Conservation (phyloP, 2,329 filamentous ascomycete species). For the Madurella fahalii region DNA sequence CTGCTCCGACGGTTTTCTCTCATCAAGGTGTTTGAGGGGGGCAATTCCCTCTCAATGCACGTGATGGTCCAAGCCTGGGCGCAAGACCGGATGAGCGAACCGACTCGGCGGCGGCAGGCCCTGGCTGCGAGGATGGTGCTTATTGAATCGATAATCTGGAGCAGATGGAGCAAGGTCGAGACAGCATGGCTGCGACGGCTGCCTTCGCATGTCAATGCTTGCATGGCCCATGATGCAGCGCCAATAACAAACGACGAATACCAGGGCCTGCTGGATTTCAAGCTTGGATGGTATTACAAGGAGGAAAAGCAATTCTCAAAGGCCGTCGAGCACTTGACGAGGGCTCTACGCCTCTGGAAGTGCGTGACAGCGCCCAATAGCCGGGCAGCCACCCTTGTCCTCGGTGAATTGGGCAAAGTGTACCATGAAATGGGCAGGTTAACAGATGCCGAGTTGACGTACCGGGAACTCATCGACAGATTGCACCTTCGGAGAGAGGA, state of each 20-base stretch:
- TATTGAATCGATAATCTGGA: conserved; percentile 11
- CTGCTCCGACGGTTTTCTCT: too few species aligned
- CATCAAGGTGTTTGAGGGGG: conserved; percentile 4
- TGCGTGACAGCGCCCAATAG: not conserved
- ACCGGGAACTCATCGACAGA: too few species aligned
- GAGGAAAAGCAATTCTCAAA: not conserved
- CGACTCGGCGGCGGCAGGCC: not conserved
- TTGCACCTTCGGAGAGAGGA: too few species aligned
- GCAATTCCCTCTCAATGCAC: conserved; percentile 26
- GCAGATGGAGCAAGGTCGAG: too few species aligned
- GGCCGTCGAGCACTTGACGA: not conserved
- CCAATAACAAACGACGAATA: not conserved
- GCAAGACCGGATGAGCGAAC: conserved; percentile 11
- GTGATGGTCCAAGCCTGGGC: conserved; percentile 27
- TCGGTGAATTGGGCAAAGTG: too few species aligned
- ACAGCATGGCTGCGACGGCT: too few species aligned
- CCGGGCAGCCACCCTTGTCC: not conserved
- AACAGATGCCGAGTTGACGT: too few species aligned
- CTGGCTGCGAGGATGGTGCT: conserved; percentile 5
- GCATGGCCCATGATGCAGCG: not conserved
- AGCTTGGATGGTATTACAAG: conserved; percentile 2
- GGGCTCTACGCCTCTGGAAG: not conserved
- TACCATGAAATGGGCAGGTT: too few species aligned
- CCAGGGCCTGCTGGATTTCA: not conserved
- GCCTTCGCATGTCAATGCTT: not conserved